These are phyloP conservation scores for Dacryopinax primogenitus DNA, from an alignment of 768 basidiomycete species.

Conservation along the genomic window DNA sequence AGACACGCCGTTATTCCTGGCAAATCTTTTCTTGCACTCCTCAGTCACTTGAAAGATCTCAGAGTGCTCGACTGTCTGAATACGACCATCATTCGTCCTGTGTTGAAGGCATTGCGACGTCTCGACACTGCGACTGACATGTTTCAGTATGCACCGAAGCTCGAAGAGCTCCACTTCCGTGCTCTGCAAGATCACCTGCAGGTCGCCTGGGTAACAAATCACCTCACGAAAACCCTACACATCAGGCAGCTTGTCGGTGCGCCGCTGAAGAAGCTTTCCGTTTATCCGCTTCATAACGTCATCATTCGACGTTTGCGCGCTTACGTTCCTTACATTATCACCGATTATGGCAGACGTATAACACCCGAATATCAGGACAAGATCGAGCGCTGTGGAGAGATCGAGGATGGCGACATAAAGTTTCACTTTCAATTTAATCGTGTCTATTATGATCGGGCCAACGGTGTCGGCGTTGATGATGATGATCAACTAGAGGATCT, in stretches of 20 bases:
- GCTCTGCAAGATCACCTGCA: not conserved
- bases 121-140: not conserved
- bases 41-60: not conserved
- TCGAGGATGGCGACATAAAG: not conserved
- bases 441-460: not conserved
- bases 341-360: not conserved
- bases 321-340: not conserved
- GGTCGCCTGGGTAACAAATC: not conserved
- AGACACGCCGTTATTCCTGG: not conserved
- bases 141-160: not conserved
- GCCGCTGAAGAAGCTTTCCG: not conserved
- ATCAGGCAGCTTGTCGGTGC: not conserved
- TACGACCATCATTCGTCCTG: not conserved
- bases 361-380: not conserved
- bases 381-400: not conserved
- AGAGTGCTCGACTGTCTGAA: not conserved
- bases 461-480: not conserved
- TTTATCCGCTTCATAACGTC: not conserved
- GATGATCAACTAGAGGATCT: not conserved
- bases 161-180: not conserved
- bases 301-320: not conserved
- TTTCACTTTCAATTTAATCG: not conserved
- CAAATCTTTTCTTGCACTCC: not conserved
- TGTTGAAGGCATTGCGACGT: not conserved
- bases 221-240: not conserved